Base-by-base conservation (phyloP, 73 alveolate genomes). In the Blepharisma stoltei region DNA sequence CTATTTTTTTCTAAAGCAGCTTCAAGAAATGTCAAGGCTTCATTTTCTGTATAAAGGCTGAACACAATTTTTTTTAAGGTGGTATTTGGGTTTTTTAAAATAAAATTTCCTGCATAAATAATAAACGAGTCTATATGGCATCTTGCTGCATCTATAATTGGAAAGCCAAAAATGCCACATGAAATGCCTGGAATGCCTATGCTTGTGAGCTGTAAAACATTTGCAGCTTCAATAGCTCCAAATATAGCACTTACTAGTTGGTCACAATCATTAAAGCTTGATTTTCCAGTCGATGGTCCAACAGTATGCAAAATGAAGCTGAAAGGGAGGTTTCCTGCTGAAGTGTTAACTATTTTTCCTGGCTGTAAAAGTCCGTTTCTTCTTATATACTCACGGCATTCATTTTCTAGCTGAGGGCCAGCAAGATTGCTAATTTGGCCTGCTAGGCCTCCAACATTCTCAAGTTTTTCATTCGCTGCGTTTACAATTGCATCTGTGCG, bases 281-380 rank as follows among this genome's bases (percentile, higher is more conserved):
- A 90, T 23, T 79, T 76, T 18, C 81, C 77, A 70, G 89, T 78
- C 6, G 86, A 71, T 47, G 98, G 98, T 7, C 98, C 98, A 54
- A 89, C 97, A 47, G 98, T 91, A 75, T 91, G 97, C 14, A 60
- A 18, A 9, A 60, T 60, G 11, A 0, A 1, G 6, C 5, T 60
- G 3, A n/a, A 60, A 14, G 0, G 73, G 23, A 60, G 73, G 2
- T 25, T 25, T 14, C 45, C 37, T 18, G 73, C 37, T 14, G 46
- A 8, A 1, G 73, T 60, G 2, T 0, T 2, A 0, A 5, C 46
- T 14, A 60, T 25, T 20, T 60, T 25, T 20, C 49, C 46, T 14
- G 37, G 18, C 46, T 3, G 0, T n/a, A 60, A 8, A 14, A 8
- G 37, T 0, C 73, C 73, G 5, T 60, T 60, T 9, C 23, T 60